These are phyloP conservation scores for Sonneratia caseolaris DNA, from an alignment of 345 rosid genomes.

Conservation along the genomic window DNA sequence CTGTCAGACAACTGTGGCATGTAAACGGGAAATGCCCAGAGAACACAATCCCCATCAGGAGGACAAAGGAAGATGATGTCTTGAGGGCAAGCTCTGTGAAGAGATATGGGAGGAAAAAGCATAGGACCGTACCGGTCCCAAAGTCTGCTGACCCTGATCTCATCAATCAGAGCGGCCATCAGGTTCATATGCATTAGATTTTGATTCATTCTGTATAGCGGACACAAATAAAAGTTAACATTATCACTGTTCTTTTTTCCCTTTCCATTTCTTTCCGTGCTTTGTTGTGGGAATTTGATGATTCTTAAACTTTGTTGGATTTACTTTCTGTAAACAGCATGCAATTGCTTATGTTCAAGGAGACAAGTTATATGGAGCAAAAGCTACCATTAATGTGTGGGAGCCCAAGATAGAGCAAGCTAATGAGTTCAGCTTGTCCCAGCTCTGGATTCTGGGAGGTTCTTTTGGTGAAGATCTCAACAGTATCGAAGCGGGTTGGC, in stretches of 20 bases:
- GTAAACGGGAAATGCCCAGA: conserved; percentile 44
- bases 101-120: conserved; percentile 45
- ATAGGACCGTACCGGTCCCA: conserved; percentile 32
- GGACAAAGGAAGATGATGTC: conserved; percentile 56
- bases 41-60: conserved; percentile 58
- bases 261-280: neutral
- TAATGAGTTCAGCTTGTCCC: conserved; percentile 51
- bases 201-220: neutral
- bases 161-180: conserved; percentile 21
- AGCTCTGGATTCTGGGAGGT: conserved; percentile 44
- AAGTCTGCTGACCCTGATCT: conserved; percentile 36
- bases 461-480: conserved; percentile 48
- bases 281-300: neutral
- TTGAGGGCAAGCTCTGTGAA: conserved; percentile 63
- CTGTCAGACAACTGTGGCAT: conserved; percentile 35
- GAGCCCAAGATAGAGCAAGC: conserved; percentile 34
- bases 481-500: conserved; percentile 55
- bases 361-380: conserved; percentile 40
- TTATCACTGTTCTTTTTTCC: neutral
- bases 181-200: conserved; percentile 6
- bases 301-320: neutral
- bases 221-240: neutral
- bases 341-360: conserved; percentile 46
- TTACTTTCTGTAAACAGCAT: conserved; percentile 21
- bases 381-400: conserved; percentile 47